Evolutionary conservation across 495 filamentous ascomycete genomes (phyloP).

Genomic region (Chaetomium cochliodes): DNA sequence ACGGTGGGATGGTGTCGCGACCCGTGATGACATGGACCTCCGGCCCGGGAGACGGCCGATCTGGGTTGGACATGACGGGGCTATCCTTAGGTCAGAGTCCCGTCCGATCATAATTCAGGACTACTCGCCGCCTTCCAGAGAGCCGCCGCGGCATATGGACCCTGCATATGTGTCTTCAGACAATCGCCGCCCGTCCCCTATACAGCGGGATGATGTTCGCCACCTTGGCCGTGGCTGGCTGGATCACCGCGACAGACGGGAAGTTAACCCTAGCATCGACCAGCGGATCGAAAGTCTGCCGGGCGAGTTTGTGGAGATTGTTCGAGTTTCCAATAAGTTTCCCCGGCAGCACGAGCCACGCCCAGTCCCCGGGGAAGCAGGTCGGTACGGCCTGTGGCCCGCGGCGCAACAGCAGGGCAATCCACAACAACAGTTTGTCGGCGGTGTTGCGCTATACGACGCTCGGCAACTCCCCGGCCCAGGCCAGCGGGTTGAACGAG

Average conservation of each 20-base stretch:
- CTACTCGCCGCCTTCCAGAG: slow-evolving; percentile 6
- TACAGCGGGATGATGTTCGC: neutral
- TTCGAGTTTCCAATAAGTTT: slow-evolving; percentile 36
- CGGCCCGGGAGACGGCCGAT: slow-evolving; percentile 25
- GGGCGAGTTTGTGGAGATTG: slow-evolving; percentile 30
- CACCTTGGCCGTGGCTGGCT: slow-evolving; percentile 7
- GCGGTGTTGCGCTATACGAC: neutral
- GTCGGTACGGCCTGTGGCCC: slow-evolving; percentile 11
- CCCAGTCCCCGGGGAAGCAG: slow-evolving; percentile 2
- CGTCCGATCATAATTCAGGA: slow-evolving; percentile 34
- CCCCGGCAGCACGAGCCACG: slow-evolving; percentile 32
- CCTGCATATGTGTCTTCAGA: slow-evolving; percentile 10
- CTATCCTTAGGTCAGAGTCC: slow-evolving; percentile 28
- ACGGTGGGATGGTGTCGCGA: slow-evolving; percentile 17
- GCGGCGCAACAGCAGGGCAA: neutral
- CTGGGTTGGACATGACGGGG: slow-evolving; percentile 28
- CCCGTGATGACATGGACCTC: slow-evolving; percentile 5
- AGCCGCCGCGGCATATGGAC: slow-evolving; percentile 2
- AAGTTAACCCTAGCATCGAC: slow-evolving; percentile 8
- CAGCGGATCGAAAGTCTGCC: slow-evolving; percentile 19
- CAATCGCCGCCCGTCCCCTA: slow-evolving; percentile 4
- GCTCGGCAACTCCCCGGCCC: neutral
- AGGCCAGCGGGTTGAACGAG: slow-evolving; percentile 17
- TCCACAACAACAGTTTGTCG: neutral
- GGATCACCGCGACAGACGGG: slow-evolving; percentile 12